A percentile compares a stretch with the other conserved stretches of the same genome.
Evolutionary conservation across 176 grass and related monocot genomes (phyloP).

Genomic region (Avena atlantica): DNA sequence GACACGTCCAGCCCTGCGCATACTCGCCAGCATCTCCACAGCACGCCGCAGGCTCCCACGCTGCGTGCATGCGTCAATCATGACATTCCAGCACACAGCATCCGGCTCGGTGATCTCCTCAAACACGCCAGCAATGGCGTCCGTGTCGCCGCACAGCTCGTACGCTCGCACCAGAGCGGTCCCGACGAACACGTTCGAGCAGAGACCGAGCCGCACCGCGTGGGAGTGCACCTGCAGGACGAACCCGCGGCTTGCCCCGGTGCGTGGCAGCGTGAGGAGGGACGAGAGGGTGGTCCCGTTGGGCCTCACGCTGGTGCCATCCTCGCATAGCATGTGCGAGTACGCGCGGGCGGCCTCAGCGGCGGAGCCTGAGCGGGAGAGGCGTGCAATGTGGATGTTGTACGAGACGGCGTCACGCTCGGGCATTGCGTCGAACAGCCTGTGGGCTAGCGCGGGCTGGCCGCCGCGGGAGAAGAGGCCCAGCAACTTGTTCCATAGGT

Average conservation of each 20-base stretch:
- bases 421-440: constrained; percentile 60
- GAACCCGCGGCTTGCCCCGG: not conserved
- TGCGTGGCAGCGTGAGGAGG: not conserved
- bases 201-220: constrained; percentile 33
- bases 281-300: constrained; percentile 41
- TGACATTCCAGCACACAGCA: constrained; percentile 48
- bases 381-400: constrained; percentile 44
- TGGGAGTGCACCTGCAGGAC: constrained; percentile 46
- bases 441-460: not conserved
- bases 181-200: constrained; percentile 44
- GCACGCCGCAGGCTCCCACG: constrained; percentile 26
- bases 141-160: constrained; percentile 4
- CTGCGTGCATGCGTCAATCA: constrained; percentile 43
- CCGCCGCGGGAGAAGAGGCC: constrained; percentile 8
- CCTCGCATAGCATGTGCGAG: constrained; percentile 39
- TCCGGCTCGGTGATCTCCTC: constrained; percentile 41
- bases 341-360: not conserved
- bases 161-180: constrained; percentile 41
- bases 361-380: not conserved
- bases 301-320: not conserved
- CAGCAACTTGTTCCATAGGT: constrained; percentile 49
- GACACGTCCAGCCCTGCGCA: constrained; percentile 19
- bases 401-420: constrained; percentile 44
- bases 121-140: constrained; percentile 8
- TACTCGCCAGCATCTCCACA: constrained; percentile 37